phyloP scores from a whole-genome alignment of 2,329 filamentous ascomycete species.

The Ciborinia camelliae region DNA sequence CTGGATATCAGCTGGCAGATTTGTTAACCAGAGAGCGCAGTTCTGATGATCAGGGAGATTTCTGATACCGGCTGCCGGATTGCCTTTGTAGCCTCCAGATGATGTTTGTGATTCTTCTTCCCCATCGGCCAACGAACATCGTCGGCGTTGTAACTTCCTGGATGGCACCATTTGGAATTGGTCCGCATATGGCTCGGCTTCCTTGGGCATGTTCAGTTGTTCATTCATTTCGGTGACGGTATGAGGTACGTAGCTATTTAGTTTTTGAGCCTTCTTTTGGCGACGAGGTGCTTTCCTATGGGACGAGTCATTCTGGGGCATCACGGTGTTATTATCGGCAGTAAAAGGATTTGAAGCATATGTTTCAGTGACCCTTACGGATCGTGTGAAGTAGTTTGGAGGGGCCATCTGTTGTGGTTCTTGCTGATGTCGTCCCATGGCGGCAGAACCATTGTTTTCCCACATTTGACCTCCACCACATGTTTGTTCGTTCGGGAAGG shows the following conservation, averaged over 20 bases:
- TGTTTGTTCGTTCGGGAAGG: neutral
- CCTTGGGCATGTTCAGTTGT: neutral
- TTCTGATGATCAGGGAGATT: neutral
- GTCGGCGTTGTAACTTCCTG: neutral
- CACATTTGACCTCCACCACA: neutral
- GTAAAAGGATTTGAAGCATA: neutral
- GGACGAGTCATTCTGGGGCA: fast-evolving
- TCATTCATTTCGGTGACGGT: neutral
- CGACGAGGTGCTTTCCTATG: too few species aligned
- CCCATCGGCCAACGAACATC: neutral
- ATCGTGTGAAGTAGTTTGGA: neutral
- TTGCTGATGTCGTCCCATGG: neutral
- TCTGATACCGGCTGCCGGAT: neutral
- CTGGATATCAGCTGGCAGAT: neutral
- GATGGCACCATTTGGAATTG: neutral
- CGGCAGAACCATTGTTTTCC: neutral
- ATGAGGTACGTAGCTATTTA: fast-evolving
- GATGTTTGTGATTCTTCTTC: neutral
- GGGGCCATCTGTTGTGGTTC: neutral
- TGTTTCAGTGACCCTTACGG: fast-evolving
- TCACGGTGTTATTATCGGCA: fast-evolving
- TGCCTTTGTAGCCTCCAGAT: neutral
- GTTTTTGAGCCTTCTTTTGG: neutral
- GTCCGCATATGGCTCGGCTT: neutral
- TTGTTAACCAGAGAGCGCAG: neutral